Base-by-base conservation (phyloP, 2,329 filamentous ascomycete genomes). In the Chaetomiaceae sp. region DNA sequence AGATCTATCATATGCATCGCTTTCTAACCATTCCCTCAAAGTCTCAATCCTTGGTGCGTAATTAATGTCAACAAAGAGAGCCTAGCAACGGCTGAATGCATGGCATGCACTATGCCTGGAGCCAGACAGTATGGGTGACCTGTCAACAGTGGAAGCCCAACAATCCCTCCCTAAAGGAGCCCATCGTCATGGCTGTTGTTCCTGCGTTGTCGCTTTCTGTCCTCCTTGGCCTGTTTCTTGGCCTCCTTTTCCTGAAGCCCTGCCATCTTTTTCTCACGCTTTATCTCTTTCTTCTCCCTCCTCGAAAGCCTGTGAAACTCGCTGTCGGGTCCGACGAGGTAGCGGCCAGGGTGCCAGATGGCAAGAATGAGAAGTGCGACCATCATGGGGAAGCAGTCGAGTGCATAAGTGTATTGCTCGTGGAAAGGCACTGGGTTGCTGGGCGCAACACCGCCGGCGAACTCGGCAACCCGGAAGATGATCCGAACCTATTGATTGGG, bases 401-500 rank as follows among this genome's bases (percentile, higher is more conserved):
- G 64, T 1, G 58, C 48, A 71, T 73, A 77, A 21, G 74, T 70
- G 60, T 78, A 84, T 3, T 61, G 69, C 58, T 82, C 78, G 54
- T 79, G 68, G 38, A 64, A 70, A 0, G 75, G 71, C 17, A 79
- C 65, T 0, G 48, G 48, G 25, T 50, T 50, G 19, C 12, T 56
- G 5, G 61, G 58, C 35, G 65, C 63, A 17, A 74, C 59, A 10
- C 76, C 77, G 4, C 68, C 66, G 0, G 70, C 69, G 58, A 77
- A 85, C 62, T 85, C 79, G 46, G 71, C 64, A 2, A 86, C 68
- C 25, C 81, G 78, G 65, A 77, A 86, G 55, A 82, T 73, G 61
- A 85, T 83, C 27, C 81, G 50, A 9, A 52, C 34, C 50, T 52
- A 14, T n/a, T n/a, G n/a, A n/a, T n/a, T n/a, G n/a, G n/a, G n/a